These are phyloP conservation scores for Ilex asprella DNA, from an alignment of 257 asterid species.

Conservation along the genomic window DNA sequence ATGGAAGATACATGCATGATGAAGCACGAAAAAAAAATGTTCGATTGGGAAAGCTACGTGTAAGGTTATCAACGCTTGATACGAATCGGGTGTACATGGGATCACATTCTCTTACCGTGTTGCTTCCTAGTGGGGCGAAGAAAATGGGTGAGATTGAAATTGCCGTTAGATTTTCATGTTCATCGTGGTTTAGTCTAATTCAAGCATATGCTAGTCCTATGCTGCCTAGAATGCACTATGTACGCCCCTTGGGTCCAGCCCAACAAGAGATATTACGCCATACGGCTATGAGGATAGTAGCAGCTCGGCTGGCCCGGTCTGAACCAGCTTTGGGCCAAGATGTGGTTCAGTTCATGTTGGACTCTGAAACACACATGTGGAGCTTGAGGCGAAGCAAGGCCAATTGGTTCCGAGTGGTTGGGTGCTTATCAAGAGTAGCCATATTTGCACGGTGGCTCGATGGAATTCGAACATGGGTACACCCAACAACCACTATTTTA, in stretches of 20 bases:
- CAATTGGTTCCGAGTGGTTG: slow-evolving; percentile 77
- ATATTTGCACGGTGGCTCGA: slow-evolving; percentile 59
- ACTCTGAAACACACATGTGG: slow-evolving; percentile 79
- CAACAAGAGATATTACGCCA: slow-evolving; percentile 78
- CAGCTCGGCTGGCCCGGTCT: slow-evolving; percentile 63
- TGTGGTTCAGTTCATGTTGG: slow-evolving; percentile 86
- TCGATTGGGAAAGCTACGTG: slow-evolving; percentile 71
- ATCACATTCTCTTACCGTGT: slow-evolving; percentile 50
- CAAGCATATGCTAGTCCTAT: slow-evolving; percentile 74
- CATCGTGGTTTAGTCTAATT: slow-evolving; percentile 71
- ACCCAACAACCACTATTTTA: slow-evolving; percentile 61
- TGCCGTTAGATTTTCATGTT: slow-evolving; percentile 64
- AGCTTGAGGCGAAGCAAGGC: slow-evolving; percentile 95
- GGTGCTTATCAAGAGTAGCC: slow-evolving; percentile 71
- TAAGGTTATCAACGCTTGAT: slow-evolving; percentile 75
- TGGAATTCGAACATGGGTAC: slow-evolving; percentile 58
- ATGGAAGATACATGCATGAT: slow-evolving; percentile 63
- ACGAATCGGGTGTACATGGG: slow-evolving; percentile 70
- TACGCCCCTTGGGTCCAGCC: slow-evolving; percentile 76
- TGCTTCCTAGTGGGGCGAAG: slow-evolving; percentile 71
- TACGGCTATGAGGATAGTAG: slow-evolving; percentile 69
- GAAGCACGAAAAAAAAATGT: slow-evolving; percentile 49
- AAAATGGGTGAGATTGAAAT: slow-evolving; percentile 91
- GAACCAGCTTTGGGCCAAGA: slow-evolving; percentile 83
- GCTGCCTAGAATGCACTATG: slow-evolving; percentile 85